phyloP scores from a whole-genome alignment of 2,329 filamentous ascomycete genomes.

The Talaromyces sp. region DNA sequence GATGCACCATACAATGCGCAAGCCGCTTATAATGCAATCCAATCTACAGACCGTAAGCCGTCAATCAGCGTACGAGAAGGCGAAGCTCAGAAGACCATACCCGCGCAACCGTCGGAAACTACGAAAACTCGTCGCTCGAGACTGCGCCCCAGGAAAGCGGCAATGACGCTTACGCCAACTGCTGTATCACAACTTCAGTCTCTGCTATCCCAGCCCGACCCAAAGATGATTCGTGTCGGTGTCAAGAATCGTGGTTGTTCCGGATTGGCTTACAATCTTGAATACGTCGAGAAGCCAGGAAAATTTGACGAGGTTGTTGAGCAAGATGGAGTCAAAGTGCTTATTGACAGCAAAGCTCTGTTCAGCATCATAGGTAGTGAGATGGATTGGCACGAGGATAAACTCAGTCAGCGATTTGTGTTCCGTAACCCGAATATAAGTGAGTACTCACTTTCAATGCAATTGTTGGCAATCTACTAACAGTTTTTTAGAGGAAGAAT shows the following conservation, averaged over 20 bases:
- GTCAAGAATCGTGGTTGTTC: conserved; percentile 94
- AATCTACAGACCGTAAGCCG: conserved; percentile 30
- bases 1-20: conserved; percentile 48
- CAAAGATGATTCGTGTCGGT: conserved; percentile 89
- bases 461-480: not conserved
- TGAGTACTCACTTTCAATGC: conserved; percentile 54
- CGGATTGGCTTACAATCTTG: conserved; percentile 85
- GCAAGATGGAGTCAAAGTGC: conserved; percentile 90
- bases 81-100: conserved; percentile 65
- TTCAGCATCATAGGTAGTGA: conserved; percentile 98
- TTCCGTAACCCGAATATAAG: conserved; percentile 98
- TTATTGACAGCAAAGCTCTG: conserved; percentile 95
- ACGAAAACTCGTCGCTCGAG: conserved; percentile 61
- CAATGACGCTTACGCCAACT: conserved; percentile 76
- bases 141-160: conserved; percentile 79
- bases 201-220: conserved; percentile 78
- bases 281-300: conserved; percentile 89
- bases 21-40: conserved; percentile 43
- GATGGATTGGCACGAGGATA: conserved; percentile 99
- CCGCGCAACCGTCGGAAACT: conserved; percentile 34
- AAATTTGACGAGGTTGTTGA: conserved; percentile 88
- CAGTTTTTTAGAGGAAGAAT: conserved; percentile 76
- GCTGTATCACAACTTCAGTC: conserved; percentile 75
- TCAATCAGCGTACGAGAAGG: conserved; percentile 53
- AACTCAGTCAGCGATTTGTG: conserved; percentile 84